These are phyloP conservation scores for Cladosporium sp. DNA, from an alignment of 2,329 filamentous ascomycete species.

Conservation along the genomic window DNA sequence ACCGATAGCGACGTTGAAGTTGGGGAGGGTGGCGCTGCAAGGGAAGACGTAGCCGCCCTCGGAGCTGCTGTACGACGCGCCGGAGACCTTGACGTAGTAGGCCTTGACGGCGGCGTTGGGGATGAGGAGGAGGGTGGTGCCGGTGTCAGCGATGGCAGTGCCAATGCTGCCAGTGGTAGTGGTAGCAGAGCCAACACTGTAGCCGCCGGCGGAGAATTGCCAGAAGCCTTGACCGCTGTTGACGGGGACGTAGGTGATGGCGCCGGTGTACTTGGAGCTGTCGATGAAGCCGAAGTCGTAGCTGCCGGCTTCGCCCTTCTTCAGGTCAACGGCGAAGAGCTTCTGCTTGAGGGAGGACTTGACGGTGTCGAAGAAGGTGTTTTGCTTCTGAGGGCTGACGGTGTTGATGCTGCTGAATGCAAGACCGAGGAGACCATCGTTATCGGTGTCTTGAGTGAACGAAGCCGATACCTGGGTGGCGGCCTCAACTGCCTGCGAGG, in stretches of 20 bases:
- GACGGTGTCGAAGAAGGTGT: conserved; percentile 63
- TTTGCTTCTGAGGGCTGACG: conserved; percentile 51
- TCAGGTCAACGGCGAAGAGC: conserved; percentile 60
- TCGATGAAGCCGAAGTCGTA: conserved; percentile 64
- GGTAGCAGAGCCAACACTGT: conserved; percentile 52
- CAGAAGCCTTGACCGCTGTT: conserved; percentile 63
- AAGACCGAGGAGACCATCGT: conserved; percentile 62
- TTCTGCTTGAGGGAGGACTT: conserved; percentile 51
- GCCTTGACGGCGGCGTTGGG: conserved; percentile 53
- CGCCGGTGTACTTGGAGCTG: conserved; percentile 53
- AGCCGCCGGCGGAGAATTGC: conserved; percentile 59
- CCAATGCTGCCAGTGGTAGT: conserved; percentile 48
- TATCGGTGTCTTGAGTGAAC: conserved; percentile 54
- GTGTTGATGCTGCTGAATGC: conserved; percentile 62
- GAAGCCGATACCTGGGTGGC: conserved; percentile 58
- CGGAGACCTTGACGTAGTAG: conserved; percentile 61
- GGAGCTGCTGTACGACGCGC: conserved; percentile 49
- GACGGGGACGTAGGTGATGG: conserved; percentile 57
- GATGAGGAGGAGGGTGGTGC: conserved; percentile 66
- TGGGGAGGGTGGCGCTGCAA: conserved; percentile 53
- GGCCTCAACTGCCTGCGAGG: conserved; percentile 64
- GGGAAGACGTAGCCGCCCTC: conserved; percentile 59
- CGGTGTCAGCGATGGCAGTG: conserved; percentile 66
- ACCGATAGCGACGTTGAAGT: conserved; percentile 55
- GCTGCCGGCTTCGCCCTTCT: conserved; percentile 52